Conservation (phyloP, 2,329 filamentous ascomycete genomes). For the Colletotrichum endophyticum region DNA sequence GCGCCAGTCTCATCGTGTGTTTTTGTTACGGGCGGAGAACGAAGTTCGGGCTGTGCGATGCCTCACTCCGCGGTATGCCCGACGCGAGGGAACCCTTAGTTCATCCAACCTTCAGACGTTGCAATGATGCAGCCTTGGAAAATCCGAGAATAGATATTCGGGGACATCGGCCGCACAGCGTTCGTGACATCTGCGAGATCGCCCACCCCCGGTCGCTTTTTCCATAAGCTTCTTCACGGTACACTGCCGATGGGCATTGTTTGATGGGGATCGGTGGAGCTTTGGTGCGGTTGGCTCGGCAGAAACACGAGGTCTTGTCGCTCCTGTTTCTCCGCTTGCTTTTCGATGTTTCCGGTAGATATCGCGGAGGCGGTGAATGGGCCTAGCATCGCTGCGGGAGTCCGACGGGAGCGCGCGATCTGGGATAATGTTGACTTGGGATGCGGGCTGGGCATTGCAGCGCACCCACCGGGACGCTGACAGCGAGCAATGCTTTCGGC, state of each 20-base stretch:
- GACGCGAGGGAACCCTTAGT: neutral
- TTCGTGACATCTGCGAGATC: neutral
- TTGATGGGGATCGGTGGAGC: neutral
- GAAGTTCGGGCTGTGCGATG: neutral
- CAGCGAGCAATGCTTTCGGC: neutral
- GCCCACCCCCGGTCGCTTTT: neutral
- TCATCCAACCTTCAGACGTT: neutral
- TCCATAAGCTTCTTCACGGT: neutral
- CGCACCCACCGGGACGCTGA: neutral
- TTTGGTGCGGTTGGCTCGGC: constrained; percentile 1
- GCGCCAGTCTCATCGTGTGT: neutral
- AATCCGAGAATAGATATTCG: neutral
- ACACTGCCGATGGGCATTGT: neutral
- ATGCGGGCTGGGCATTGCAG: neutral
- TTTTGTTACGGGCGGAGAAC: neutral
- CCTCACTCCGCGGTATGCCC: neutral
- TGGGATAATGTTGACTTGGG: neutral
- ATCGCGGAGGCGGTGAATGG: neutral
- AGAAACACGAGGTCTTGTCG: constrained; percentile 17
- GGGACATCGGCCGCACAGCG: neutral
- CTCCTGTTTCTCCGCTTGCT: constrained; percentile 6
- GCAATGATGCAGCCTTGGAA: neutral
- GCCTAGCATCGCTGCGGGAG: neutral
- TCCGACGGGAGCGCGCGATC: neutral
- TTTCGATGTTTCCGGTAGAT: neutral